phyloP scores from a whole-genome alignment of 176 grass and related monocot genomes.

The Echinochloa phyllopogon region DNA sequence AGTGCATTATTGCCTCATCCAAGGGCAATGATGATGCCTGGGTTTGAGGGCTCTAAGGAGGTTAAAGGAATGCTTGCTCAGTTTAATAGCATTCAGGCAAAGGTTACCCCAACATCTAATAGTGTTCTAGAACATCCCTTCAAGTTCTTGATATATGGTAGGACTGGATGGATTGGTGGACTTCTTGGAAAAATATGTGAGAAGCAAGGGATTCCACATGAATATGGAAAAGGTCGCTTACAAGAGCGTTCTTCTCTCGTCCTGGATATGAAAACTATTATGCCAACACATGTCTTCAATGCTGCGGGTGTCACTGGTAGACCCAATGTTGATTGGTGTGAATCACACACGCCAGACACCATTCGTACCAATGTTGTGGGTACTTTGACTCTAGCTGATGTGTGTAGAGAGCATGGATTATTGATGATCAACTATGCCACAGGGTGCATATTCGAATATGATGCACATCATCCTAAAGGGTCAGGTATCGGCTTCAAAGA shows the following conservation, averaged over 20 bases:
- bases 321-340: constrained; percentile 91
- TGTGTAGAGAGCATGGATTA: constrained; percentile 65
- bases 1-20: constrained; percentile 81
- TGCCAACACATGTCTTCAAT: constrained; percentile 86
- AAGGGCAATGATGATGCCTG: constrained; percentile 79
- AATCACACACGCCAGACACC: constrained; percentile 74
- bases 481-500: constrained; percentile 78
- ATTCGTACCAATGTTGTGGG: constrained; percentile 78
- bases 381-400: constrained; percentile 67
- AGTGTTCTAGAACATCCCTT: constrained; percentile 29
- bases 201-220: constrained; percentile 69
- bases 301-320: constrained; percentile 76
- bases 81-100: constrained; percentile 51
- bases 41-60: constrained; percentile 62
- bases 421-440: constrained; percentile 81
- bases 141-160: constrained; percentile 81
- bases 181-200: constrained; percentile 87
- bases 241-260: constrained; percentile 61
- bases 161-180: constrained; percentile 77
- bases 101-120: constrained; percentile 50
- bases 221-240: constrained; percentile 75
- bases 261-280: constrained; percentile 62
- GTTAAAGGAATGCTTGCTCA: constrained; percentile 60
- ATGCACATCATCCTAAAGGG: constrained; percentile 62
- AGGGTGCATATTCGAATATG: constrained; percentile 83